Evolutionary conservation across 2,329 filamentous ascomycete species (phyloP).

Genomic region (Ceratocystis eucalypticola): DNA sequence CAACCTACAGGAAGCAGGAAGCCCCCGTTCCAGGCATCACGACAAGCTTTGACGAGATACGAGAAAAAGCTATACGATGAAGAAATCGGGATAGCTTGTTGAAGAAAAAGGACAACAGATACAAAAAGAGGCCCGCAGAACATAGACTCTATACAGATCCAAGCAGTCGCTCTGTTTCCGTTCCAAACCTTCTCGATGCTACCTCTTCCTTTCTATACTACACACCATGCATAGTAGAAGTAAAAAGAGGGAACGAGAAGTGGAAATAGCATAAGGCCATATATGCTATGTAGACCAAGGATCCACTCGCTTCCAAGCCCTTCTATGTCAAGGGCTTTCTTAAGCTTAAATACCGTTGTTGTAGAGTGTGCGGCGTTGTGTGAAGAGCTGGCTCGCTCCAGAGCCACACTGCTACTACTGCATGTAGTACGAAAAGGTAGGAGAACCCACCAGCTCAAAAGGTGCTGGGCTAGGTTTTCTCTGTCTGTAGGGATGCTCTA

Average conservation of each 20-base stretch:
- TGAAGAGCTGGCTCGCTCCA: not conserved
- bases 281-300: too few relatives aligned
- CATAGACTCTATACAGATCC: not conserved
- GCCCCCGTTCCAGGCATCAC: not conserved
- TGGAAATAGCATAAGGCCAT: too few relatives aligned
- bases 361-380: not conserved
- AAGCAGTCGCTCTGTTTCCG: not conserved
- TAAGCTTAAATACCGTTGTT: conserved; percentile 1
- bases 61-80: conserved; percentile 38
- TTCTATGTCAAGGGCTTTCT: conserved; percentile 4
- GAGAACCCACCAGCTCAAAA: not conserved
- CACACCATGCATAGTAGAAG: not conserved
- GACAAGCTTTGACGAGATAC: not conserved
- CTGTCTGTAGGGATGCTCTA: not conserved
- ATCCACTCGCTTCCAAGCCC: not conserved
- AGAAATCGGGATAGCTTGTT: not conserved
- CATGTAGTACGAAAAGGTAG: not conserved
- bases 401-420: not conserved
- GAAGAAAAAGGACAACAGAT: not conserved
- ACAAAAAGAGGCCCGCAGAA: conserved; percentile 4
- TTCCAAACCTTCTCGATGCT: not conserved
- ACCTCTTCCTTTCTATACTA: not conserved
- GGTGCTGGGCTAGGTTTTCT: not conserved
- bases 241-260: not conserved
- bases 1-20: not conserved